Evolutionary conservation across 2,329 filamentous ascomycete genomes (phyloP).

Genomic region (Neocucurbitaria cava): DNA sequence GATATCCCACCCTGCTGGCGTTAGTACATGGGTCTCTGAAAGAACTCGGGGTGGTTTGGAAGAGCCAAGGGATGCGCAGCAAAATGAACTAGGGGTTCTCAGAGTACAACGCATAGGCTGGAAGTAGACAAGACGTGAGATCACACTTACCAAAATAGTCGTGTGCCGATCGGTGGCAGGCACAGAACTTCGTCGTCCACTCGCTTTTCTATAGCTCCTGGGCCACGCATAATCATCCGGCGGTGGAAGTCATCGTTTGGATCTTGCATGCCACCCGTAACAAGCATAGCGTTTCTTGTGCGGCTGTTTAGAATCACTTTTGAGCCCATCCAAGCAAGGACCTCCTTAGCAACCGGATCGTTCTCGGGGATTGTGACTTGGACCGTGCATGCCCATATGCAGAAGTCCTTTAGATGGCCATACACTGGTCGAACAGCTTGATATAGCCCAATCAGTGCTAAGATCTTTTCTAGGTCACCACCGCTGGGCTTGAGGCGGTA

Average conservation of each 20-base stretch:
- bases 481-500: slow-evolving; percentile 26
- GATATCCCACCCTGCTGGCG: slow-evolving; percentile 29
- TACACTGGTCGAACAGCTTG: slow-evolving; percentile 27
- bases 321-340: slow-evolving; percentile 35
- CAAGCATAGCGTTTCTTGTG: slow-evolving; percentile 31
- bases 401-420: slow-evolving; percentile 21
- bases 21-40: background rate
- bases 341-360: slow-evolving; percentile 33
- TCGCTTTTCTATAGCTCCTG: background rate
- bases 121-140: background rate
- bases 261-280: slow-evolving; percentile 21
- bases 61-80: background rate
- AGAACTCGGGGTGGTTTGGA: background rate
- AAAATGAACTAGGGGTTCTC: background rate
- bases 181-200: slow-evolving; percentile 16
- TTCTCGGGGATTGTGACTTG: slow-evolving; percentile 30
- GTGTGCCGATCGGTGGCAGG: slow-evolving; percentile 28
- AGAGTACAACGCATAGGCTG: background rate
- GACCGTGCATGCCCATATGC: slow-evolving; percentile 27
- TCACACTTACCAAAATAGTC: slow-evolving; percentile 32
- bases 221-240: slow-evolving; percentile 3
- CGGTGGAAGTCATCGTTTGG: slow-evolving; percentile 3
- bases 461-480: slow-evolving; percentile 28
- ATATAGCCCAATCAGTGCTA: slow-evolving; percentile 34
- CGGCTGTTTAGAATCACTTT: slow-evolving; percentile 31